Evolutionary conservation across 2,329 filamentous ascomycete species (phyloP), one percentile per base, ranked within the genome.

Genomic region (Lecanicillium sp.): DNA sequence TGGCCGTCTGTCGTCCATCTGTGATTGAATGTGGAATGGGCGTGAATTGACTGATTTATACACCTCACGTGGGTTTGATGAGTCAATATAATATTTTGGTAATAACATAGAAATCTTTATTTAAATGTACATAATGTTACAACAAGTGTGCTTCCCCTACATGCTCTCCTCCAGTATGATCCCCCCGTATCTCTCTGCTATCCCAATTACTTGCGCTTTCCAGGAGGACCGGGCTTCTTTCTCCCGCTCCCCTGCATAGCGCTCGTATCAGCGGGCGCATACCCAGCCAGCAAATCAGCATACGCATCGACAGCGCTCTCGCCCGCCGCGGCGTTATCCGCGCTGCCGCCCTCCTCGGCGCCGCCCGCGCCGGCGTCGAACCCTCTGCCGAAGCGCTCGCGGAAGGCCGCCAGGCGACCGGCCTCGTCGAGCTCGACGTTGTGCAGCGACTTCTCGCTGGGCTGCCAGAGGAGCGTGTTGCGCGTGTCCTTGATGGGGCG

Each of bases 401-500:
- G 78, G 73, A 98, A 98, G 48, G 87, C 86, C 44, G 84, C 86
- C 60, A 98, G 70, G 62, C 86, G 81, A 15, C 93, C 93, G 3
- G 93, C 91, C 76, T 97, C 93, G 66, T 98, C 93, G 54, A 94
- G 83, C 71, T 98, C 93, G 50, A 96, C 78, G 65, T 93, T 95
- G 63, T 84, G 73, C 59, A 98, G 74, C 53, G 86, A 85, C 68
- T 83, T 82, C 56, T 86, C 84, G 51, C 76, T 83, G 0, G 93
- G 93, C 66, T 97, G 93, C 93, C 93, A 98, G 46, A 95, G 69
- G 2, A 87, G 73, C 60, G 87, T 84, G 74, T 97, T 98, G 59
- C 89, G 83, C 37, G 85, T 87, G 71, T 98, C 93, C 69, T 95
- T 94, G 52, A 71, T 70, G 50, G 73, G 72, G 51, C 73, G 72